Evolutionary conservation across 2,329 filamentous ascomycete genomes (phyloP), one percentile per base, ranked within the genome.

Genomic region (Colletotrichum chrysophilum): DNA sequence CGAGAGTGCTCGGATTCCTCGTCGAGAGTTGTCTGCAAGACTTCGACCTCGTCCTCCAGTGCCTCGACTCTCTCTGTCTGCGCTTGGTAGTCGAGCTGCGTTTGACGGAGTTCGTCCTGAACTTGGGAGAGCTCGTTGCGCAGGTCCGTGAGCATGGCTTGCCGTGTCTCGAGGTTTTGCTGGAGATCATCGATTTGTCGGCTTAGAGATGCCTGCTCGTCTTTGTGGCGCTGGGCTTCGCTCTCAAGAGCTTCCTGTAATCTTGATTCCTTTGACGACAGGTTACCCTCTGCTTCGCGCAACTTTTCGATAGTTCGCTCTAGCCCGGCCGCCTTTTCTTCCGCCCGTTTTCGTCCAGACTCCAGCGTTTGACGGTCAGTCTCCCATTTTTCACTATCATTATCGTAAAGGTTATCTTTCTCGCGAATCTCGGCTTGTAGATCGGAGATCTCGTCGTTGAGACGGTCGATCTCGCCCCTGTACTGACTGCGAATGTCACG

Each of bases 121-220:
- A 93, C 89, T 9, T 87, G 85, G 3, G 93, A 91, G 5, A 96
- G 85, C 79, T 96, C 94, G 68, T 88, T 89, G 68, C 93, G 91
- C 30, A 94, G 87, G 66, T 91, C 90, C 21, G 93, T 93, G 7
- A 95, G 83, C 58, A 91, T 87, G n/a, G 89, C 86, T 80, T 94
- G 91, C 77, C 93, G 92, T 32, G 90, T 87, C 71, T 93, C 89
- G 14, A 97, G 88, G 74, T 95, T 94, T 64, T 92, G 89, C 80
- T 94, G 93, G 12, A 97, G 87, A 66, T 94, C 93, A 62, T 94
- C 91, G 67, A 98, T 91, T 82, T 97, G 94, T n/a, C 91, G 89
- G 76, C 88, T 91, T 66, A 98, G 86, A 9, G 93, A 85, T 13
- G 90, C 90, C 81, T 96, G 94, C 79, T 96, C 94, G 71, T 90